These are phyloP conservation scores for Ichthyophthirius multifiliis DNA, from an alignment of 169 alveolate species.

Conservation along the genomic window DNA sequence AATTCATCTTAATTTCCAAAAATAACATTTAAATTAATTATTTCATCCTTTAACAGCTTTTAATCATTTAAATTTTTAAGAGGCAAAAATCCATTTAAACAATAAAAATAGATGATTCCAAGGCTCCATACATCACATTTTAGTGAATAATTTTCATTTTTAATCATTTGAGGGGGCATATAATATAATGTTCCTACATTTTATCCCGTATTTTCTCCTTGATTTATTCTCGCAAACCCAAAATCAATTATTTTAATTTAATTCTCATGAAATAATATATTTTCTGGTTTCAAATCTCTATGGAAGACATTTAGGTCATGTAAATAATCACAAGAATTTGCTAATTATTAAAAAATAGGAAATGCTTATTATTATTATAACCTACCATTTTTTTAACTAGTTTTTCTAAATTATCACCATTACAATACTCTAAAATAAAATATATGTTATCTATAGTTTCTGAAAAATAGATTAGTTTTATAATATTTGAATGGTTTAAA, in stretches of 20 bases:
- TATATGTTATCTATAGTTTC: constrained; percentile 58
- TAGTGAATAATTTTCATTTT: constrained; percentile 54
- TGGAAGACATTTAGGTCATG: constrained; percentile 70
- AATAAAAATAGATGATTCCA: constrained; percentile 75
- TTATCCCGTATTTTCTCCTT: constrained; percentile 25
- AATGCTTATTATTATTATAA: constrained; percentile 37
- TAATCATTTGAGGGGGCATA: constrained; percentile 75
- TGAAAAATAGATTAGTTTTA: constrained; percentile 43
- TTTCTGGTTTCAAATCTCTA: constrained; percentile 81
- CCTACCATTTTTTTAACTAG: constrained; percentile 17
- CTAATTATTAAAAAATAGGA: constrained; percentile 30
- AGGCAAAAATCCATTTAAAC: constrained; percentile 35
- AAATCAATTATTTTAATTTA: constrained; percentile 79
- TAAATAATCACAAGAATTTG: constrained; percentile 52
- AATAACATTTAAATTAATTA: too few relatives aligned
- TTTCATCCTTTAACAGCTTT: too few relatives aligned
- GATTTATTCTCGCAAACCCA: constrained; percentile 75
- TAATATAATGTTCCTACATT: constrained; percentile 78
- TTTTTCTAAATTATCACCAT: constrained; percentile 59
- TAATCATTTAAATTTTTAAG: too few relatives aligned
- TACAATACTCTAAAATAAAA: constrained; percentile 65
- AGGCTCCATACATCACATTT: constrained; percentile 82
- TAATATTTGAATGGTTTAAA: constrained; percentile 47
- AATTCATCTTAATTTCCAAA: too few relatives aligned
- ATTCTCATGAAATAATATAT: constrained; percentile 73